Evolutionary conservation across 495 filamentous ascomycete species (phyloP).

Genomic region (Polyplosphaeria fusca): DNA sequence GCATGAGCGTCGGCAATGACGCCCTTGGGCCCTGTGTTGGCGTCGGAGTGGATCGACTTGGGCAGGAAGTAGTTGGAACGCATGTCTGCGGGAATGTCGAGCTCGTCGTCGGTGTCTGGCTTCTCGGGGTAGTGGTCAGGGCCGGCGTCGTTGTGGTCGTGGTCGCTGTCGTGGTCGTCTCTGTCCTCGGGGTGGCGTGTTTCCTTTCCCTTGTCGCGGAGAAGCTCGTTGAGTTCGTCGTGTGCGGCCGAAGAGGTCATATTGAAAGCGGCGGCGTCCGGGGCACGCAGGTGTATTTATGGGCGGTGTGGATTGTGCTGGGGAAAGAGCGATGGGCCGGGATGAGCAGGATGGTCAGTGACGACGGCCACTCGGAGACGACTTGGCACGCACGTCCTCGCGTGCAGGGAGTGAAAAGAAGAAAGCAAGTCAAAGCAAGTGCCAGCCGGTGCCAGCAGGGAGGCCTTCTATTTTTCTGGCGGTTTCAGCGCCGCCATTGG

Average conservation of each 20-base stretch:
- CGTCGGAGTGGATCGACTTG: conserved; percentile 47
- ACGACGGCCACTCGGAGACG: neutral
- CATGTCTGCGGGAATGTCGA: conserved; percentile 54
- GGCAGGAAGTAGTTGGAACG: conserved; percentile 58
- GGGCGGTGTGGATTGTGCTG: conserved; percentile 6
- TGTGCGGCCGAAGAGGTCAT: conserved; percentile 58
- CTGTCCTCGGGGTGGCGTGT: conserved; percentile 60
- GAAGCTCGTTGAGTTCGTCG: conserved; percentile 77
- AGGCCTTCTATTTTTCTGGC: conserved; percentile 10
- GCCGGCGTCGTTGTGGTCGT: conserved; percentile 35
- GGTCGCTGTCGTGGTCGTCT: conserved; percentile 31
- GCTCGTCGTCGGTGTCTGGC: conserved; percentile 54
- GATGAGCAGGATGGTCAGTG: neutral
- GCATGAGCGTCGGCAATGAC: conserved; percentile 94
- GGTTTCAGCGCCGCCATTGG: conserved; percentile 19
- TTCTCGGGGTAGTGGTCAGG: conserved; percentile 23
- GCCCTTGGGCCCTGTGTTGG: conserved; percentile 94
- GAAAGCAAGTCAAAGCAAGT: too few species aligned
- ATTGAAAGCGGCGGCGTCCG: conserved; percentile 4
- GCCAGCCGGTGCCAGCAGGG: too few species aligned
- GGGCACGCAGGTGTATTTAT: conserved; percentile 26
- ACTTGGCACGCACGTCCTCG: neutral
- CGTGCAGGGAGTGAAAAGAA: neutral
- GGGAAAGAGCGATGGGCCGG: conserved; percentile 8
- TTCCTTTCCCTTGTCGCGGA: conserved; percentile 52